Evolutionary conservation across 176 grass and related monocot genomes (phyloP), one percentile per base, ranked within the genome.

Genomic region (Oryza longistaminata): DNA sequence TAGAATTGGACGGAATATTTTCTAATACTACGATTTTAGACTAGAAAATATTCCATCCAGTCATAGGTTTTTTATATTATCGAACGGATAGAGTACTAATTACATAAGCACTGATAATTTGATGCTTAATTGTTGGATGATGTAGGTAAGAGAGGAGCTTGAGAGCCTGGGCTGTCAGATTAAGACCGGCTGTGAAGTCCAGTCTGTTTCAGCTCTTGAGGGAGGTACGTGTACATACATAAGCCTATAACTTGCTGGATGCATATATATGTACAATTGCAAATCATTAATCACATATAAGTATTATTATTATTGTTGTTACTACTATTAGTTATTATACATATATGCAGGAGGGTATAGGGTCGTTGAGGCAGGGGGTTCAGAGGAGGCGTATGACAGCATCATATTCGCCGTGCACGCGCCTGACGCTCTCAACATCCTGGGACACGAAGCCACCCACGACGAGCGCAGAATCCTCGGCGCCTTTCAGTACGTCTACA

Each of bases 91-190:
- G n/a, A n/a, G n/a, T n/a, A n/a, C n/a, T n/a, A n/a, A n/a, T n/a
- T n/a, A n/a, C n/a, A n/a, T n/a, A n/a, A n/a, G n/a, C n/a, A n/a
- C n/a, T n/a, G n/a, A n/a, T n/a, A n/a, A n/a, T n/a, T n/a, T 61
- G 55, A 9, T 61, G 55, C 55, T 22, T 61, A 58, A 21, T n/a
- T 21, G 53, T 21, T 21, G 53, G 53, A 58, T 8, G 19, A 71
- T 39, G 3, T 49, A 97, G 94, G 88, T 98, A 66, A 89, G 73
- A 74, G 89, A 90, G 45, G 92, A 95, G 44, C 60, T 98, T 65
- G 91, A 92, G n/a, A 92, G 25, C 46, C 93, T 91, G 85, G 82
- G 64, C 9, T 95, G 93, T 74, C 74, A 83, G 83, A 86, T 98
- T 45, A 98, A 88, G 91, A 93, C 93, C 64, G 76, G 80, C 49